These are phyloP conservation scores for Cymbidium sinense DNA, from an alignment of 106 monocot species.

Conservation along the genomic window DNA sequence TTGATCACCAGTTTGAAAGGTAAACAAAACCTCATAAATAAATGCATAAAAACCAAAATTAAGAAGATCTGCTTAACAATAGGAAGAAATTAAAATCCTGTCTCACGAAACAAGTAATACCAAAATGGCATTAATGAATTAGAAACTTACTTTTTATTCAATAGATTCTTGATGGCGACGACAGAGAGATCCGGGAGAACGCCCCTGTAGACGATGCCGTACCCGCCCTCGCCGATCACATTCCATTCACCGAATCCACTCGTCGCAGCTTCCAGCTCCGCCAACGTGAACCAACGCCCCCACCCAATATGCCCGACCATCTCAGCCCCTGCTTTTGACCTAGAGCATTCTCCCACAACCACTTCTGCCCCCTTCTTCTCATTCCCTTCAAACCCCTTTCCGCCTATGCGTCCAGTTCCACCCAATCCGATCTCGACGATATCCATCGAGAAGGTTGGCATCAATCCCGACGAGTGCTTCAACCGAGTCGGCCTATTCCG, in stretches of 20 bases:
- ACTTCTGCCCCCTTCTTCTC: constrained; percentile 5
- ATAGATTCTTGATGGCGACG: constrained; percentile 80
- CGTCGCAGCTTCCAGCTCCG: constrained; percentile 68
- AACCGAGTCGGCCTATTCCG: neutral
- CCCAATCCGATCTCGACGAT: constrained; percentile 1
- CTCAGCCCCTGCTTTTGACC: constrained; percentile 6
- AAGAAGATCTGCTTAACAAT: neutral
- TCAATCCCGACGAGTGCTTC: constrained; percentile 12
- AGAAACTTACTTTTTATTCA: constrained; percentile 73
- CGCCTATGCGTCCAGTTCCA: neutral
- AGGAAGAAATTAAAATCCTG: neutral
- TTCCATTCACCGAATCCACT: constrained; percentile 41
- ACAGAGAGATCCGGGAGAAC: constrained; percentile 52
- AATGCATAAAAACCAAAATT: neutral
- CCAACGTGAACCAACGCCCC: constrained; percentile 70
- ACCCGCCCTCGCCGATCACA: constrained; percentile 82
- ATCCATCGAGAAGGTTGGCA: neutral
- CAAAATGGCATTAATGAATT: neutral
- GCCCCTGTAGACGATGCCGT: constrained; percentile 77
- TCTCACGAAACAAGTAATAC: neutral
- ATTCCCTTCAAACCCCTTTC: neutral
- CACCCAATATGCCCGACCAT: constrained; percentile 52
- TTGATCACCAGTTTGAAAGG: neutral
- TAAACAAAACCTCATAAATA: neutral
- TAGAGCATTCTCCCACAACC: constrained; percentile 3